Evolutionary conservation across 306 rosid genomes (phyloP), one percentile per base, ranked within the genome.

Genomic region (Prunus armeniaca): DNA sequence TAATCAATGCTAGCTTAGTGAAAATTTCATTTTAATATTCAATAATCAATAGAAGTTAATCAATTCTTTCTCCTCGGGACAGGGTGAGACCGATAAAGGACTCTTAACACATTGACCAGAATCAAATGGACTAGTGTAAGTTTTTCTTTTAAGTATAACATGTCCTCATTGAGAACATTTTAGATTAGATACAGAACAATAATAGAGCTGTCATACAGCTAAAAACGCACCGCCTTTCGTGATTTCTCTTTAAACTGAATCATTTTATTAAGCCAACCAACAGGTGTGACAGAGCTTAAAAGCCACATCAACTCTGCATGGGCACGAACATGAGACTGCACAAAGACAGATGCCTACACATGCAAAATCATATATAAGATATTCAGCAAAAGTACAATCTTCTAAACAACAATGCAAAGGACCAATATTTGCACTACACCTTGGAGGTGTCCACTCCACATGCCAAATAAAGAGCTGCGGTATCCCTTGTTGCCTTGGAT

Each of bases 211-310:
- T 84, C 89, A 76, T 85, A 86, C 86, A 86, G 86, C 80, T 71
- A 83, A 57, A 66, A 79, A 87, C 97, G 82, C 91, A 94, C 98
- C 97, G 93, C 91, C 96, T 92, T 95, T 82, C 88, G 89, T 58
- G 98, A 95, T 87, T 95, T 95, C 88, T 95, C 98, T 85, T 92
- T 95, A 82, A 95, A 95, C 87, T 95, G 98, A 72, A 95, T 95
- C 97, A 95, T 95, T 84, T 81, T 88, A 81, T 92, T 86, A 60
- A 95, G 88, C 98, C 98, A 89, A 71, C 98, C 96, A 75, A 95
- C 90, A 67, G 98, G 98, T 20, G 97, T 84, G 25, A 88, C 86
- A 76, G 96, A 89, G 81, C 97, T 92, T 65, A 95, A 85, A 45
- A 95, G 76, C 98, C 98, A 95, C 98, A 95, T 92, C 87, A 95